A percentile compares a stretch with the other conserved stretches of the same genome.
phyloP scores from a whole-genome alignment of 1,139 yeast species.

The Suzukiozyma palmioleophila region DNA sequence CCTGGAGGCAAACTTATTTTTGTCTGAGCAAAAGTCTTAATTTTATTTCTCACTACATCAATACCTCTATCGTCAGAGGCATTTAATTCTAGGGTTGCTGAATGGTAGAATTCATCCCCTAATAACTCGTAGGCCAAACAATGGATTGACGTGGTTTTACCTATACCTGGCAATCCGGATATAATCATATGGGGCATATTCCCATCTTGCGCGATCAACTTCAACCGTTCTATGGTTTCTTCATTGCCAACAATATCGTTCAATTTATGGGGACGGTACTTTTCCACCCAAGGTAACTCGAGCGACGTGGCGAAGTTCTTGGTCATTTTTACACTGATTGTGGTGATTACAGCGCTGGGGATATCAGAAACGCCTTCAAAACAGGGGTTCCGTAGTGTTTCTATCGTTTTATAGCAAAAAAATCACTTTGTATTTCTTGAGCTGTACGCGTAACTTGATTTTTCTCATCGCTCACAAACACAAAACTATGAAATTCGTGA shows the following conservation, averaged over 20 bases:
- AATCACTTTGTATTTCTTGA: no score
- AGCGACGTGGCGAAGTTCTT: constrained; percentile 22
- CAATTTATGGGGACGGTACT: constrained; percentile 76
- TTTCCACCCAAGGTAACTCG: constrained; percentile 79
- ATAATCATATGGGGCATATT: constrained; percentile 96
- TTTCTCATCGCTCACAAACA: background rate
- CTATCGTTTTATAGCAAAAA: no score
- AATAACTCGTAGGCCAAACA: constrained; percentile 84
- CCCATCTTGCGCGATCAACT: constrained; percentile 84
- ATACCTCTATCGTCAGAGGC: constrained; percentile 51
- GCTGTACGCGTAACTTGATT: no score
- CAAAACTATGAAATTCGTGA: no score
- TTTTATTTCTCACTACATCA: constrained; percentile 45
- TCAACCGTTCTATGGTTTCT: constrained; percentile 81
- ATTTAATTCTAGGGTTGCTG: constrained; percentile 80
- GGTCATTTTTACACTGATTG: constrained; percentile 3
- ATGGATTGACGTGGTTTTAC: constrained; percentile 90
- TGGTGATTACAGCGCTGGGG: background rate
- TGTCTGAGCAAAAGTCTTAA: constrained; percentile 63
- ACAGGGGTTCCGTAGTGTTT: no score
- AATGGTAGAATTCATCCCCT: constrained; percentile 62
- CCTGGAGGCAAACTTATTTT: constrained; percentile 57
- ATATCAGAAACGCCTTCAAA: no score
- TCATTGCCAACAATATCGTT: constrained; percentile 90
- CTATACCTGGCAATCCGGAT: constrained; percentile 94